Conservation (phyloP, 2,329 filamentous ascomycete species). For the Cercospora canescens region DNA sequence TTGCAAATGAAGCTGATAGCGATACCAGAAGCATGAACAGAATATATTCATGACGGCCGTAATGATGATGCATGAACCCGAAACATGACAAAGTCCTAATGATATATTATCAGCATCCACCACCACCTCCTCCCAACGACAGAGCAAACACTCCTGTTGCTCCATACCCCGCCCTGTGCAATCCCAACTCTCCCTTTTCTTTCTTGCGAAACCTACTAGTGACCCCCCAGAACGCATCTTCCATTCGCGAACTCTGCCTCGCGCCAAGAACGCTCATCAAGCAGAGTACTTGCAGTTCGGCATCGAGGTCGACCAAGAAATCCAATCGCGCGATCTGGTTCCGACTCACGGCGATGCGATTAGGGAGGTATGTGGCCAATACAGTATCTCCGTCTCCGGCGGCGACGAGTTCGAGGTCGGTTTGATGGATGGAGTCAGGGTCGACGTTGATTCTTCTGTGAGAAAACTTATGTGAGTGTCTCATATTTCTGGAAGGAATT, state of each 20-base stretch:
- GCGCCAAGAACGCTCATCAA: neutral
- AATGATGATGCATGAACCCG: neutral
- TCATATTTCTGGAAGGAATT: neutral
- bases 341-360: neutral
- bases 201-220: neutral
- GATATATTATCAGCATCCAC: neutral
- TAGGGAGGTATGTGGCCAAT: neutral
- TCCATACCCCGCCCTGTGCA: neutral
- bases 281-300: neutral
- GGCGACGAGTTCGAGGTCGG: conserved; percentile 2
- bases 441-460: neutral
- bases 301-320: neutral
- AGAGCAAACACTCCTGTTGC: neutral
- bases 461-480: neutral
- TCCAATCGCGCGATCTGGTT: neutral
- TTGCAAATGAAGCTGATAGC: neutral
- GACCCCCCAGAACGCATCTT: neutral
- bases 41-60: neutral
- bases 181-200: neutral
- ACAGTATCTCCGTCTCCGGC: neutral
- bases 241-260: neutral
- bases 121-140: neutral
- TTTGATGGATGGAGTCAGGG: neutral
- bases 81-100: neutral
- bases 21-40: neutral